phyloP scores from a whole-genome alignment of 257 asterid genomes.

The Cinchona pubescens region DNA sequence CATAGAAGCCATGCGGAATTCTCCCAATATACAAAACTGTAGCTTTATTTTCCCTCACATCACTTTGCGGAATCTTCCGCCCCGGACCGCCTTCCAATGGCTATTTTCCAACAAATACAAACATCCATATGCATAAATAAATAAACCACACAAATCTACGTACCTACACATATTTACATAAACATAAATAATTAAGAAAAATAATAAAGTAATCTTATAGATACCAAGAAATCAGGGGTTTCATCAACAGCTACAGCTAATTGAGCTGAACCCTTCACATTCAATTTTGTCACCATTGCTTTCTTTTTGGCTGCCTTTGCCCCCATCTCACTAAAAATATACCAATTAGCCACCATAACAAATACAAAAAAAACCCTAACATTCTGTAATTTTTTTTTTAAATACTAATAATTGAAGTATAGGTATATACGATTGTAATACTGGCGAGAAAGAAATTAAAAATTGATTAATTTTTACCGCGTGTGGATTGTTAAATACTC shows the following conservation, averaged over 20 bases:
- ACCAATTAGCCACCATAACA: neutral
- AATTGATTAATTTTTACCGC: neutral
- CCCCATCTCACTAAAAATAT: constrained; percentile 20
- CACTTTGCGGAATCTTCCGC: constrained; percentile 41
- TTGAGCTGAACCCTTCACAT: constrained; percentile 47
- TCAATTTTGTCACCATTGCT: constrained; percentile 37
- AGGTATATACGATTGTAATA: neutral
- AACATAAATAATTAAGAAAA: neutral
- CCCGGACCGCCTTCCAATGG: constrained; percentile 83
- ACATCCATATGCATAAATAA: neutral
- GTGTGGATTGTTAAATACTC: neutral
- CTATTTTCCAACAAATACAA: constrained; percentile 26
- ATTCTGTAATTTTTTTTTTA: too few species aligned
- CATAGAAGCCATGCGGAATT: constrained; percentile 96
- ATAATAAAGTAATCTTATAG: neutral
- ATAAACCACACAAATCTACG: too few species aligned
- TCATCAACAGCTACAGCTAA: constrained; percentile 33
- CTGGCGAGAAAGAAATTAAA: neutral
- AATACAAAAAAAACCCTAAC: neutral
- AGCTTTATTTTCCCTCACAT: constrained; percentile 49
- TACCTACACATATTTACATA: neutral
- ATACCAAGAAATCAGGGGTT: constrained; percentile 63
- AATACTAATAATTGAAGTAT: neutral
- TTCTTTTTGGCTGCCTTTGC: constrained; percentile 42
- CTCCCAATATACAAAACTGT: constrained; percentile 82